A percentile compares a stretch with the other conserved stretches of the same genome.
Conservation (phyloP, 306 rosid species). For the Calophaca sinica region DNA sequence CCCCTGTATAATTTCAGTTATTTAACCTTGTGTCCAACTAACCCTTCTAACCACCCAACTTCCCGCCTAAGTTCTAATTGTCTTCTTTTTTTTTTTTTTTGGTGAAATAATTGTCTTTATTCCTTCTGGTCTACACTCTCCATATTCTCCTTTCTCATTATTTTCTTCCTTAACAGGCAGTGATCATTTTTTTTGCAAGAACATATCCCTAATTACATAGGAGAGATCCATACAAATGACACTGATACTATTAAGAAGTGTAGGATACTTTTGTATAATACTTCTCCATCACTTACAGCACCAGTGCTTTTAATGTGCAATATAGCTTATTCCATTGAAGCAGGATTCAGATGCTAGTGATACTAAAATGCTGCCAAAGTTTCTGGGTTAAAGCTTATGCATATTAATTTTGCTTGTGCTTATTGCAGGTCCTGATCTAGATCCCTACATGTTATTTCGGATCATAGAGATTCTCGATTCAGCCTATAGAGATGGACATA, state of each 20-base stretch:
- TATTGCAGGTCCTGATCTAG: slow-evolving; percentile 76
- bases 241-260: not conserved
- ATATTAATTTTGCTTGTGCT: slow-evolving; percentile 11
- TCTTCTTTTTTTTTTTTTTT: not conserved
- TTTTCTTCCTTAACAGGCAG: not conserved
- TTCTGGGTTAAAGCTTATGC: slow-evolving; percentile 17
- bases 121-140: not conserved
- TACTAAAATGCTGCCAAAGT: not conserved
- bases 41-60: not conserved
- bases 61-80: not conserved
- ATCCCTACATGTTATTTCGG: slow-evolving; percentile 58
- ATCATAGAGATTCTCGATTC: slow-evolving; percentile 73
- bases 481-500: slow-evolving; percentile 64
- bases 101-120: not conserved
- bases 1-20: not conserved
- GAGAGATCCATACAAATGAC: slow-evolving; percentile 1
- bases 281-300: slow-evolving; percentile 18
- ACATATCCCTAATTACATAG: not conserved
- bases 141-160: not conserved
- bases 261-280: slow-evolving; percentile 22
- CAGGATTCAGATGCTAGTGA: slow-evolving; percentile 20
- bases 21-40: slow-evolving; percentile 8
- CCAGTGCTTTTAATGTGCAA: slow-evolving; percentile 4
- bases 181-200: not conserved
- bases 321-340: slow-evolving; percentile 12